phyloP scores from a whole-genome alignment of 2,329 filamentous ascomycete genomes.

The Remersonia thermophila region DNA sequence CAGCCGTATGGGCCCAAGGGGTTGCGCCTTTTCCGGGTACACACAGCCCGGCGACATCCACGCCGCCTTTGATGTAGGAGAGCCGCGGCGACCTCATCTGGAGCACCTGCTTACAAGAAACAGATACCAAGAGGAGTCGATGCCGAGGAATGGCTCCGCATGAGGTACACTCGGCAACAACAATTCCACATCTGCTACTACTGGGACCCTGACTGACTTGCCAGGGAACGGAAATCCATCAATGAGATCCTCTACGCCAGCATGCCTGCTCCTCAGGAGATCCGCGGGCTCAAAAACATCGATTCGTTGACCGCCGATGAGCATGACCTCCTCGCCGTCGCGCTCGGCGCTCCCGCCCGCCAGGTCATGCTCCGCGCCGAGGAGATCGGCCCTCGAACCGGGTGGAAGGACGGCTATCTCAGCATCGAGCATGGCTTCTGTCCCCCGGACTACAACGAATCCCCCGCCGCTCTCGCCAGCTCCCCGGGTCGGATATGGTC shows the following conservation, averaged over 20 bases:
- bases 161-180: conserved; percentile 20
- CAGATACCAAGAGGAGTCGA: conserved; percentile 35
- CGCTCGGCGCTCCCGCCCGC: conserved; percentile 40
- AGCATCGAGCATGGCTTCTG: conserved; percentile 40
- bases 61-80: conserved; percentile 27
- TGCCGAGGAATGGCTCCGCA: conserved; percentile 33
- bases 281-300: conserved; percentile 31
- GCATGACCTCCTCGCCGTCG: conserved; percentile 37
- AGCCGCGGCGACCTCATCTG: neutral
- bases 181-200: no score
- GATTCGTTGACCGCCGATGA: conserved; percentile 36
- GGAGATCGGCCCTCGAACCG: conserved; percentile 36
- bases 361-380: conserved; percentile 42
- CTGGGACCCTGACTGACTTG: no score
- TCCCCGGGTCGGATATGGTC: conserved; percentile 42
- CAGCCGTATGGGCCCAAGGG: conserved; percentile 22
- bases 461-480: conserved; percentile 32
- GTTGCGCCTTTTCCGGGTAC: conserved; percentile 26
- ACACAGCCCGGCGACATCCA: conserved; percentile 24
- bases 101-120: conserved; percentile 8
- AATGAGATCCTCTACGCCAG: conserved; percentile 36
- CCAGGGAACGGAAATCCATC: conserved; percentile 33
- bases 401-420: conserved; percentile 42
- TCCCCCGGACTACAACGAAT: conserved; percentile 37
- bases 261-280: conserved; percentile 28